Evolutionary conservation across 306 rosid genomes (phyloP).

Genomic region (Prunus kanzakura): DNA sequence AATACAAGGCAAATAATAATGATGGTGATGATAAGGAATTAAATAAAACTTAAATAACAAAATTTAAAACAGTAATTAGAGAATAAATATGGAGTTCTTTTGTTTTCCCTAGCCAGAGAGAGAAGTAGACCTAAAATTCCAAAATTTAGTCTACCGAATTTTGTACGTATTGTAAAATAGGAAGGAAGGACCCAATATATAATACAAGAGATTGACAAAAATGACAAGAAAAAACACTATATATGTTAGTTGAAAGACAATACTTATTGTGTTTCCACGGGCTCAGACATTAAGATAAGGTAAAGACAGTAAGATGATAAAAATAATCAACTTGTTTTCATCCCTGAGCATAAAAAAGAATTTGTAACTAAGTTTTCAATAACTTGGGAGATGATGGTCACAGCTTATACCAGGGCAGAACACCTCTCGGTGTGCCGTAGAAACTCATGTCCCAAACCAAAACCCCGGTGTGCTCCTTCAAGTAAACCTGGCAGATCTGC

Average conservation of each 20-base stretch:
- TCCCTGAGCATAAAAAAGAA: background rate
- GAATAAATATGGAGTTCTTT: background rate
- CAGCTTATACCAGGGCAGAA: conserved; percentile 72
- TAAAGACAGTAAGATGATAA: background rate
- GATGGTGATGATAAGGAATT: background rate
- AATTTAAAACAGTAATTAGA: background rate
- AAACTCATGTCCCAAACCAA: conserved; percentile 95
- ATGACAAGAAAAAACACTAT: background rate
- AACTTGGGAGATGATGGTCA: conserved; percentile 16
- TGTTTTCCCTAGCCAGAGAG: background rate
- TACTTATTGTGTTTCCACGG: background rate
- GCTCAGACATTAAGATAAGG: background rate
- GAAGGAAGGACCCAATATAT: background rate
- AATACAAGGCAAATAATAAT: background rate
- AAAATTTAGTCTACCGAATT: background rate
- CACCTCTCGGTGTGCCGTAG: conserved; percentile 95
- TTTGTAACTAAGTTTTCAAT: background rate
- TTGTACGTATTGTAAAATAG: background rate
- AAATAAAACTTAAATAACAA: background rate
- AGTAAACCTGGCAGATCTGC: conserved; percentile 99
- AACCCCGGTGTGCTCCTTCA: conserved; percentile 97
- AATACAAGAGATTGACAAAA: background rate
- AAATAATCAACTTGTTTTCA: background rate
- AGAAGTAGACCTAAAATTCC: background rate
- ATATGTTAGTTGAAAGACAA: background rate